phyloP scores from a whole-genome alignment of 495 filamentous ascomycete genomes.

The Penicillium bialowiezense region DNA sequence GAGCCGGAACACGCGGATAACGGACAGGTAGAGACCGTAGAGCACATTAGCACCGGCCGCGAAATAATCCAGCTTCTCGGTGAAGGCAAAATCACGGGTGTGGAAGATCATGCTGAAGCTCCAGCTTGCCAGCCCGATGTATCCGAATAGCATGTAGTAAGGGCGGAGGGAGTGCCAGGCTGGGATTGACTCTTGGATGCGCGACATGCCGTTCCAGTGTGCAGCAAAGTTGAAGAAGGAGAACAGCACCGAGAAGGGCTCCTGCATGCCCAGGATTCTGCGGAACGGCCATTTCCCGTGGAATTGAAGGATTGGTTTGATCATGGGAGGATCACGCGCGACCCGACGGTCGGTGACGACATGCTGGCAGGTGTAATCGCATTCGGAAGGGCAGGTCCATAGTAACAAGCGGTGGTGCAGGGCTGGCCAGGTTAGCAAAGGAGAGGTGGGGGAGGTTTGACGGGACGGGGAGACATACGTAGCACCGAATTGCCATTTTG shows the following conservation, averaged over 20 bases:
- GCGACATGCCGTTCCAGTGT: conserved; percentile 75
- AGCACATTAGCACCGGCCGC: conserved; percentile 87
- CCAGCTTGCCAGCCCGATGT: conserved; percentile 81
- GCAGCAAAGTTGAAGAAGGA: conserved; percentile 84
- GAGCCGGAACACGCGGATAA: conserved; percentile 76
- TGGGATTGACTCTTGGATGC: conserved; percentile 67
- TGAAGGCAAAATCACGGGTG: conserved; percentile 76
- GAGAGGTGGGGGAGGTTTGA: conserved; percentile 4
- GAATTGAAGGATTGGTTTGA: conserved; percentile 77
- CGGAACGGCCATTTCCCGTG: conserved; percentile 99
- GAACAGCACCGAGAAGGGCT: conserved; percentile 91
- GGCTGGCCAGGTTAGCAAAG: conserved; percentile 32
- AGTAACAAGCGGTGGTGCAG: conserved; percentile 51
- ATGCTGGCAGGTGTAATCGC: conserved; percentile 98
- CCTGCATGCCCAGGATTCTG: conserved; percentile 87
- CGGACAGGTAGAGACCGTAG: conserved; percentile 83
- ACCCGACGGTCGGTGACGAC: conserved; percentile 77
- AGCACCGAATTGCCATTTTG: conserved; percentile 44
- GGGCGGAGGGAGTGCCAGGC: conserved; percentile 67
- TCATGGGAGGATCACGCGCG: conserved; percentile 58
- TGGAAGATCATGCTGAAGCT: conserved; percentile 88
- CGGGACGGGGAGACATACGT: conserved; percentile 32
- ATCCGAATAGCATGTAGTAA: conserved; percentile 80
- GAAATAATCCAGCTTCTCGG: conserved; percentile 95
- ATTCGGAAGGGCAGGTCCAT: conserved; percentile 80